phyloP scores from a whole-genome alignment of 1,284 basidiomycete genomes.

The Fomitopsis pinicola region DNA sequence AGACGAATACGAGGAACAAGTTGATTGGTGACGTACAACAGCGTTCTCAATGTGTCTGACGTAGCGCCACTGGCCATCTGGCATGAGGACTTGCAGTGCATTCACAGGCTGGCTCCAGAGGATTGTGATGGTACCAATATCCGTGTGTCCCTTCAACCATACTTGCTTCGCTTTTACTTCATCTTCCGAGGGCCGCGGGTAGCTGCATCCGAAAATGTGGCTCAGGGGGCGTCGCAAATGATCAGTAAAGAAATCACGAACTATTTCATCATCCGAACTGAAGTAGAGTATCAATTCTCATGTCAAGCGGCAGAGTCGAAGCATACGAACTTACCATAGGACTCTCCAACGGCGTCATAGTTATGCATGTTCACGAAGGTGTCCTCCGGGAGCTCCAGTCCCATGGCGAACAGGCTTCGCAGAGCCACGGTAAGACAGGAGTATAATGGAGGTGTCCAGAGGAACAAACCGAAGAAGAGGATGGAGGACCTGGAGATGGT shows the following conservation, averaged over 20 bases:
- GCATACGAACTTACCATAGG: slow-evolving; percentile 25
- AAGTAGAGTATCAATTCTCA: not conserved
- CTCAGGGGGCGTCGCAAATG: not conserved
- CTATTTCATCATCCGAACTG: slow-evolving; percentile 34
- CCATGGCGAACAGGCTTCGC: slow-evolving; percentile 22
- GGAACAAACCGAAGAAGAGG: slow-evolving; percentile 21
- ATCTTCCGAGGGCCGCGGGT: slow-evolving; percentile 37
- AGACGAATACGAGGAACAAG: not conserved
- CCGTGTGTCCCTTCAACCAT: slow-evolving; percentile 59
- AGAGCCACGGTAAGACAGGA: not conserved
- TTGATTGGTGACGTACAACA: slow-evolving; percentile 31
- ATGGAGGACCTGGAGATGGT: slow-evolving; percentile 24
- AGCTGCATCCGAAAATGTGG: slow-evolving; percentile 12
- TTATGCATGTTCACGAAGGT: slow-evolving; percentile 34
- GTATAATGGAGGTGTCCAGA: slow-evolving; percentile 3
- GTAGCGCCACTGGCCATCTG: slow-evolving; percentile 54
- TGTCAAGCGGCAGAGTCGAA: not conserved
- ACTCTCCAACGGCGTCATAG: slow-evolving; percentile 23
- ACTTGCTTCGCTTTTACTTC: slow-evolving; percentile 48
- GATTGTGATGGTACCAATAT: slow-evolving; percentile 46
- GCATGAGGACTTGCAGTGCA: slow-evolving; percentile 50
- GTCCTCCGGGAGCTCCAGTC: slow-evolving; percentile 27
- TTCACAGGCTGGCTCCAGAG: slow-evolving; percentile 58
- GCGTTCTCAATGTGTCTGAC: slow-evolving; percentile 57
- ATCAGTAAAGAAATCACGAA: slow-evolving; percentile 9